These are phyloP conservation scores for Geosiphon pyriformis DNA, from an alignment of 192 early-diverging fungal genomes.

Conservation along the genomic window DNA sequence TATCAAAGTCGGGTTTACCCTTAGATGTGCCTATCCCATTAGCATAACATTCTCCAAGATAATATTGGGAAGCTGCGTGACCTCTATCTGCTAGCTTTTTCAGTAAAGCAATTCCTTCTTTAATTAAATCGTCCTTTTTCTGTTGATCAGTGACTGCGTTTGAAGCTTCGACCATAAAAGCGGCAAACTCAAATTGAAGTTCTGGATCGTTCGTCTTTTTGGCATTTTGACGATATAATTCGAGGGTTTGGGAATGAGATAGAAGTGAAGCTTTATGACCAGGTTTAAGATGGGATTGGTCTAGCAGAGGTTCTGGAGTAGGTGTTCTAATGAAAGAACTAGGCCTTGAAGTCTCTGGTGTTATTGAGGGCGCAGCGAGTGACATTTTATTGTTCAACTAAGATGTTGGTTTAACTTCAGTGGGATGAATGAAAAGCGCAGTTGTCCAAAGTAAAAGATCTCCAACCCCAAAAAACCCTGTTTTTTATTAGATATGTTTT, in stretches of 20 bases:
- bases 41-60: constrained; percentile 63
- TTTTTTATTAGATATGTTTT: no score
- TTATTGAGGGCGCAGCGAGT: not conserved
- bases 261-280: constrained; percentile 51
- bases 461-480: no score
- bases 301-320: constrained; percentile 28
- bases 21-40: constrained; percentile 58
- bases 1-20: constrained; percentile 61
- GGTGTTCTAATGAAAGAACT: not conserved
- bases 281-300: constrained; percentile 56
- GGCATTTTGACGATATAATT: constrained; percentile 59
- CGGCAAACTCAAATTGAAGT: constrained; percentile 65
- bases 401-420: not conserved
- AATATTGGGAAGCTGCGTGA: constrained; percentile 65
- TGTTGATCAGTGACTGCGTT: constrained; percentile 39
- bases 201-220: constrained; percentile 59
- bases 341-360: not conserved
- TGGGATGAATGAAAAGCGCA: not conserved
- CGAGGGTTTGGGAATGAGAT: constrained; percentile 49
- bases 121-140: constrained; percentile 46
- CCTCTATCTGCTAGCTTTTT: constrained; percentile 52
- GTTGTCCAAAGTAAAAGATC: no score
- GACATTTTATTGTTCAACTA: not conserved
- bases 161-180: constrained; percentile 57
- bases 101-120: constrained; percentile 64